These are phyloP conservation scores for Kodamaea plutei DNA, from an alignment of 1,139 yeast species.

Conservation along the genomic window DNA sequence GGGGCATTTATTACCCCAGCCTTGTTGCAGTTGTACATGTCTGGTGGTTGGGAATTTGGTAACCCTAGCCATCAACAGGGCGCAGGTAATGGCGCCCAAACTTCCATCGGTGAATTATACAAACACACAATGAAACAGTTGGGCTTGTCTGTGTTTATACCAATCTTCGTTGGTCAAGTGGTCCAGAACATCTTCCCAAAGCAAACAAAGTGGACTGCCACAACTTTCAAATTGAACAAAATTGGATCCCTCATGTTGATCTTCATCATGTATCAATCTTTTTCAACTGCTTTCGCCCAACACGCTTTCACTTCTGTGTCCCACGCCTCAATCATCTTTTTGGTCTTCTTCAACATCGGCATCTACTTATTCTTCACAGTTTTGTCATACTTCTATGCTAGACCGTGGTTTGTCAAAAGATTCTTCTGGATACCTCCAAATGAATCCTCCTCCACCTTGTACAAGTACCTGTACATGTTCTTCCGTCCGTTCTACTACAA, in stretches of 20 bases:
- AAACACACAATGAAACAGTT: slow-evolving; percentile 78
- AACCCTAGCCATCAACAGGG: slow-evolving; percentile 59
- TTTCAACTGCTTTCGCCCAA: slow-evolving; percentile 84
- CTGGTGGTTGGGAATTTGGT: slow-evolving; percentile 68
- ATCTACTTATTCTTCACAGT: slow-evolving; percentile 71
- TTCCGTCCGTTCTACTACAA: slow-evolving; percentile 68
- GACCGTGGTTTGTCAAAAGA: slow-evolving; percentile 52
- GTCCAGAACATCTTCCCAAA: slow-evolving; percentile 65
- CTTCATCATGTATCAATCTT: slow-evolving; percentile 77
- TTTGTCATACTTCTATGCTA: slow-evolving; percentile 52
- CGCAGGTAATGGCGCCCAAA: slow-evolving; percentile 30
- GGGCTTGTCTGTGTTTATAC: slow-evolving; percentile 79
- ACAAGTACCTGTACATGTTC: slow-evolving; percentile 34
- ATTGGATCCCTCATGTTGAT: slow-evolving; percentile 77
- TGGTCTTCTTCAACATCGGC: slow-evolving; percentile 78
- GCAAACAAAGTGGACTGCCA: slow-evolving; percentile 56
- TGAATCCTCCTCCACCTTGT: slow-evolving; percentile 36
- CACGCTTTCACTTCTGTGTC: slow-evolving; percentile 71
- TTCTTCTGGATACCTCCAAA: slow-evolving; percentile 48
- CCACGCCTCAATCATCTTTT: slow-evolving; percentile 62
- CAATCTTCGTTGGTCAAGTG: slow-evolving; percentile 84
- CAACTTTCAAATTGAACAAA: slow-evolving; percentile 60
- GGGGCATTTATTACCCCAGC: slow-evolving; percentile 91
- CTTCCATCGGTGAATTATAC: slow-evolving; percentile 56
- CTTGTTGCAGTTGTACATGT: slow-evolving; percentile 63